Evolutionary conservation across 106 monocot genomes (phyloP).

Genomic region (Ottelia alismoides): DNA sequence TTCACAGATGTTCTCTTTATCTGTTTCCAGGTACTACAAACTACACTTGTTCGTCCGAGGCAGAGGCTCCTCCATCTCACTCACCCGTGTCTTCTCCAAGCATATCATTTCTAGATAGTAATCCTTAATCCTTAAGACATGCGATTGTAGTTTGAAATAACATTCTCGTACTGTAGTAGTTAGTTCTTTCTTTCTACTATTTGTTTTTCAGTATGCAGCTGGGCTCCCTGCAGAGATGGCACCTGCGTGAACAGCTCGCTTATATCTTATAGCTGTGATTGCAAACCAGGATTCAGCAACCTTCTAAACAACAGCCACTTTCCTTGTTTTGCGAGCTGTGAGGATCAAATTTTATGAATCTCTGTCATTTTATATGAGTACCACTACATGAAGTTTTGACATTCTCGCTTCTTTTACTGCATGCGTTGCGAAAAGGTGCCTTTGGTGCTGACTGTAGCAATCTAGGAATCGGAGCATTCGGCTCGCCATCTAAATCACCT

Average conservation of each 20-base stretch:
- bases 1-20: too few species aligned
- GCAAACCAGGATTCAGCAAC: slow-evolving; percentile 14
- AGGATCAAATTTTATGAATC: background rate
- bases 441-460: background rate
- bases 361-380: background rate
- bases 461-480: background rate
- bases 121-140: background rate
- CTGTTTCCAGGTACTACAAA: too few species aligned
- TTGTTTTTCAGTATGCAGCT: slow-evolving; percentile 8
- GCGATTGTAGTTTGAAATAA: background rate
- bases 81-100: background rate
- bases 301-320: slow-evolving; percentile 11
- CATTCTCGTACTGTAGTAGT: too few species aligned
- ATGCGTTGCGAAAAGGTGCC: background rate
- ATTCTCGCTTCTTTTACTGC: background rate
- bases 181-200: background rate
- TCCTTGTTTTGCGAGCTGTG: slow-evolving; percentile 14
- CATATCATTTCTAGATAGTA: background rate
- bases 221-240: slow-evolving; percentile 13
- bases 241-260: slow-evolving; percentile 5
- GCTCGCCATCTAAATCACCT: too few species aligned
- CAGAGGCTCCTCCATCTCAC: too few species aligned
- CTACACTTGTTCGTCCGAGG: too few species aligned
- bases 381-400: background rate
- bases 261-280: slow-evolving; percentile 7